These are phyloP conservation scores for Cucumis hystrix DNA, from an alignment of 306 rosid genomes.

Conservation along the genomic window DNA sequence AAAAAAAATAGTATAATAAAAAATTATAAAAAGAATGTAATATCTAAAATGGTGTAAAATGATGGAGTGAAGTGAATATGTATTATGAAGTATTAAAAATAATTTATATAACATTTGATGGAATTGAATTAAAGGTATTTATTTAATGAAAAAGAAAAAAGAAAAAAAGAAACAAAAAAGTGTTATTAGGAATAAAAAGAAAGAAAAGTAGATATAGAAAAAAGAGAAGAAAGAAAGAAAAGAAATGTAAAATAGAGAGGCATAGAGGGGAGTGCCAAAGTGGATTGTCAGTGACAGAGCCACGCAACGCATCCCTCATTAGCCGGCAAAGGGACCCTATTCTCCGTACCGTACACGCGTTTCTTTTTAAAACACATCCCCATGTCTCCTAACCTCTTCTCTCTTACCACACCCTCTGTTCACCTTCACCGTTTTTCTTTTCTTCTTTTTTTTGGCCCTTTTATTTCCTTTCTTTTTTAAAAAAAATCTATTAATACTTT, in stretches of 20 bases:
- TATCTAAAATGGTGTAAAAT: no score
- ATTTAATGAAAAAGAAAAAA: background rate
- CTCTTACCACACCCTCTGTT: background rate
- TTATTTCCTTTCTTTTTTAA: background rate
- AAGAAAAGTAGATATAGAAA: background rate
- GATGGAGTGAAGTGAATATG: no score
- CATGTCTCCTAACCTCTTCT: background rate
- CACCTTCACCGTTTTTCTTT: background rate
- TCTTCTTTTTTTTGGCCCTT: no score
- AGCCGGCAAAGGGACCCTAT: background rate
- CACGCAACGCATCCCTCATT: background rate
- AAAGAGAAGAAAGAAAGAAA: no score
- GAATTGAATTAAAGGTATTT: no score
- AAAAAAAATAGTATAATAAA: no score
- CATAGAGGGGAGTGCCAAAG: background rate
- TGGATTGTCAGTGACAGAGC: slow-evolving; percentile 1
- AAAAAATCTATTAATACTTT: no score
- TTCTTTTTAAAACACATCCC: background rate
- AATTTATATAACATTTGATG: no score
- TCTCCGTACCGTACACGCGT: slow-evolving; percentile 8
- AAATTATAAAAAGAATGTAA: no score
- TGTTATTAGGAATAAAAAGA: background rate
- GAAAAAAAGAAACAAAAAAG: background rate
- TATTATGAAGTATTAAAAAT: no score
- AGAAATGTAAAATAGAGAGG: background rate